Conservation (phyloP, 2,329 filamentous ascomycete species). For the Aquanectria penicillioides region DNA sequence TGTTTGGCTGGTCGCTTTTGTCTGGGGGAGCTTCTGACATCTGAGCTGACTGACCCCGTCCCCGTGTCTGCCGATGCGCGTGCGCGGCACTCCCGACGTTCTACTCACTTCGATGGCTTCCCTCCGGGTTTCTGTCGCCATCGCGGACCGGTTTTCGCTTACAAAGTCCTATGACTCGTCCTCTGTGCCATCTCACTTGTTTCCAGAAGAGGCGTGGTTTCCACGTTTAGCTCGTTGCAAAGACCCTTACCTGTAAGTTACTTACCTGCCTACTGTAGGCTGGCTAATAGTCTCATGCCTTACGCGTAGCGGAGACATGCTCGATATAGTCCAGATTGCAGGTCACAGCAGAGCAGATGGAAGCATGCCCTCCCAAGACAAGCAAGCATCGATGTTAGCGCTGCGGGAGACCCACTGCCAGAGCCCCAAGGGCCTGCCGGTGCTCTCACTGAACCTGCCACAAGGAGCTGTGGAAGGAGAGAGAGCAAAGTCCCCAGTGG, state of each 20-base stretch:
- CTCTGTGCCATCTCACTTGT: background rate
- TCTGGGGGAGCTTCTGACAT: constrained; percentile 14
- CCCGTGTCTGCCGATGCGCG: constrained; percentile 10
- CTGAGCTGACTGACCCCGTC: constrained; percentile 9
- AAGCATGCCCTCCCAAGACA: constrained; percentile 13
- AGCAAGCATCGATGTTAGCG: constrained; percentile 31
- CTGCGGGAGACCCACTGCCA: constrained; percentile 17
- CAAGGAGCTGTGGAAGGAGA: too few species aligned
- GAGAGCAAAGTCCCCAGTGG: too few species aligned
- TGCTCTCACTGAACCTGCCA: too few species aligned
- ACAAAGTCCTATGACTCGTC: background rate
- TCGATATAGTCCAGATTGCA: constrained; percentile 26
- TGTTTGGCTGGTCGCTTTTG: constrained; percentile 17
- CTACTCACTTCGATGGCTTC: background rate
- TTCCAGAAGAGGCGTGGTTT: background rate
- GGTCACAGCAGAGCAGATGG: constrained; percentile 16
- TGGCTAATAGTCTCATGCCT: constrained; percentile 6
- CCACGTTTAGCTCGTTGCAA: background rate
- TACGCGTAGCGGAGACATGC: background rate
- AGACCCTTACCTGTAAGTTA: too few species aligned
- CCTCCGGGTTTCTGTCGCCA: constrained; percentile 1
- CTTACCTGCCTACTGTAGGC: too few species aligned
- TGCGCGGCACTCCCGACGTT: constrained; percentile 8
- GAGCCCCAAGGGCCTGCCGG: background rate
- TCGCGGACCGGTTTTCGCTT: constrained; percentile 4